Conservation (phyloP, 495 filamentous ascomycete genomes). For the Penicillium lividum region DNA sequence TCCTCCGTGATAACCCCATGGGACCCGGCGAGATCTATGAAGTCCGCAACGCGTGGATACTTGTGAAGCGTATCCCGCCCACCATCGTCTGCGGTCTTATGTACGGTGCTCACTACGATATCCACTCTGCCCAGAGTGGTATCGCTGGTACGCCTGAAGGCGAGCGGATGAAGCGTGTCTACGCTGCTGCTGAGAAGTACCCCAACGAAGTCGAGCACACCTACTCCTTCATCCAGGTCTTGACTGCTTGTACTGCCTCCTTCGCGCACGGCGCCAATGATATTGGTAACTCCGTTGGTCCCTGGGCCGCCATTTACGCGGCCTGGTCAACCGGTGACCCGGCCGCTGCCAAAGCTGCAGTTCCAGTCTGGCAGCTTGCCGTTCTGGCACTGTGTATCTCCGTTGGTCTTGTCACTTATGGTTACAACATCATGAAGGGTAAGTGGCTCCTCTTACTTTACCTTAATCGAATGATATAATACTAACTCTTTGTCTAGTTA, state of each 20-base stretch:
- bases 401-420: slow-evolving; percentile 61
- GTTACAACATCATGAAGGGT: slow-evolving; percentile 71
- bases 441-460: slow-evolving; percentile 7
- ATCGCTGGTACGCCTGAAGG: slow-evolving; percentile 66
- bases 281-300: slow-evolving; percentile 74
- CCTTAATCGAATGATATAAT: background rate
- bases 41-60: slow-evolving; percentile 58
- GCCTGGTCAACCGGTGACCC: slow-evolving; percentile 61
- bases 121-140: slow-evolving; percentile 67
- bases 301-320: slow-evolving; percentile 67
- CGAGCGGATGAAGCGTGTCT: slow-evolving; percentile 61
- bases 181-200: slow-evolving; percentile 61
- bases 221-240: slow-evolving; percentile 73
- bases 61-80: slow-evolving; percentile 62
- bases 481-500: slow-evolving; percentile 40
- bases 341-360: slow-evolving; percentile 47
- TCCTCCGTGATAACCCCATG: slow-evolving; percentile 66
- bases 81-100: slow-evolving; percentile 54
- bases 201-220: slow-evolving; percentile 76
- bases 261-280: slow-evolving; percentile 84
- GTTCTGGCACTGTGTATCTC: slow-evolving; percentile 55
- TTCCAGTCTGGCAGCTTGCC: slow-evolving; percentile 62
- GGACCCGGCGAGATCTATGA: slow-evolving; percentile 69
- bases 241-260: slow-evolving; percentile 73
- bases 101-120: slow-evolving; percentile 73